Evolutionary conservation across 225 moss, liverwort and hornwort genomes (phyloP).

Genomic region (Marchantia paleacea): DNA sequence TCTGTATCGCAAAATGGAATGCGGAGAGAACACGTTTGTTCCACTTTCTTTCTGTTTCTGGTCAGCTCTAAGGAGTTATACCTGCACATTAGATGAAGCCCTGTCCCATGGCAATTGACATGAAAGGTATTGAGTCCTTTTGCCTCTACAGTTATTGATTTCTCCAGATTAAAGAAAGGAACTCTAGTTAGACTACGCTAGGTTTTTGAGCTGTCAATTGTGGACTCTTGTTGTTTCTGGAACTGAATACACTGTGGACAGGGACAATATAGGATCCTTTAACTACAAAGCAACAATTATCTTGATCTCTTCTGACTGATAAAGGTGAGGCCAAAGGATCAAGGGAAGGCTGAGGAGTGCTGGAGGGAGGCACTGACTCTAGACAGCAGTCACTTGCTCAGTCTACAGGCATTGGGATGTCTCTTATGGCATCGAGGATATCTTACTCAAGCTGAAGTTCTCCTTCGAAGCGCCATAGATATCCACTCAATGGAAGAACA

Average conservation of each 20-base stretch:
- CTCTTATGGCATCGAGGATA: constrained; percentile 87
- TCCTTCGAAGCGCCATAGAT: constrained; percentile 59
- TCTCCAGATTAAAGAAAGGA: background rate
- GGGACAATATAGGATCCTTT: background rate
- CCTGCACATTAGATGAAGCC: too few relatives aligned
- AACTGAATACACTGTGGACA: background rate
- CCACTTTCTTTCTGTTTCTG: too few relatives aligned
- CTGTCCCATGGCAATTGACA: too few relatives aligned
- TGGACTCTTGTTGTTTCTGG: background rate
- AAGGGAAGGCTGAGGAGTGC: constrained; percentile 92
- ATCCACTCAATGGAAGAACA: constrained; percentile 63
- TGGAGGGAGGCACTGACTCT: constrained; percentile 75
- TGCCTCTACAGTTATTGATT: too few relatives aligned
- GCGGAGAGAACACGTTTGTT: too few relatives aligned
- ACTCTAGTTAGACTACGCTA: background rate
- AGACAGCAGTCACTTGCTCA: constrained; percentile 58
- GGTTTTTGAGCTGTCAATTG: background rate
- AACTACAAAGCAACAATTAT: too few relatives aligned
- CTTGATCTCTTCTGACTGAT: background rate
- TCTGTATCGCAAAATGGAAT: too few relatives aligned
- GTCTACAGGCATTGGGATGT: constrained; percentile 67
- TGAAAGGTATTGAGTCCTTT: background rate
- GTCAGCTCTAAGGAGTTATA: too few relatives aligned
- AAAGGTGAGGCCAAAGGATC: constrained; percentile 45
- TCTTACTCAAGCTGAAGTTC: constrained; percentile 62